These are phyloP conservation scores for Sporothrix brunneoviolacea DNA, from an alignment of 2,329 filamentous ascomycete species.

Conservation along the genomic window DNA sequence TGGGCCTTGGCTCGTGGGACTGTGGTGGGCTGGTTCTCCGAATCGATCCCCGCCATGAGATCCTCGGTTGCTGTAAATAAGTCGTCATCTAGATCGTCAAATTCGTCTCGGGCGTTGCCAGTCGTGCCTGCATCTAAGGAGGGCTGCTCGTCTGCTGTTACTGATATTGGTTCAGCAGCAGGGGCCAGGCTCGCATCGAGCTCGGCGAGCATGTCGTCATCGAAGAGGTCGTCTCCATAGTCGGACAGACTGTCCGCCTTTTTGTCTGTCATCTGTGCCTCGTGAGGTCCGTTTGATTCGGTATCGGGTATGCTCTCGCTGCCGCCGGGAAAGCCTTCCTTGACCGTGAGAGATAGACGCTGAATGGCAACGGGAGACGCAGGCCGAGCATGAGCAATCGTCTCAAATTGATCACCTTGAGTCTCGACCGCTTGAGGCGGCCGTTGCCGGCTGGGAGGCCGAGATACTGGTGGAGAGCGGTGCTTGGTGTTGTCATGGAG, in stretches of 20 bases:
- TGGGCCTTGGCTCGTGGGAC: not conserved
- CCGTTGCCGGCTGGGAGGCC: conserved; percentile 28
- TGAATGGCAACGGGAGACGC: not conserved
- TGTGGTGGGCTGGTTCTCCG: conserved; percentile 10
- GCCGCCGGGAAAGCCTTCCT: conserved; percentile 23
- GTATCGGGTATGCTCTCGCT: conserved; percentile 6
- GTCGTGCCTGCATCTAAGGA: not conserved
- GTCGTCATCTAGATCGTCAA: conserved; percentile 56
- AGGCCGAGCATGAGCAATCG: not conserved
- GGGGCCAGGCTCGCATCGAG: conserved; percentile 39
- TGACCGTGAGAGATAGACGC: not conserved
- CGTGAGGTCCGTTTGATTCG: not conserved
- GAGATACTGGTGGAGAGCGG: not conserved
- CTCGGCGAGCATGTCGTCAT: conserved; percentile 53
- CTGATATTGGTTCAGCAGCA: not conserved
- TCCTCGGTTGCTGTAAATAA: conserved; percentile 43
- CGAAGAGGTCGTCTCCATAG: conserved; percentile 47
- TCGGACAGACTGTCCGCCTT: conserved; percentile 32
- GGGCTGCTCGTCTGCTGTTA: not conserved
- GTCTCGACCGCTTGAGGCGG: not conserved
- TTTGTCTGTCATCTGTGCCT: not conserved
- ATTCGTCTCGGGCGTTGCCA: conserved; percentile 37
- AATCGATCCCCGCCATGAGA: conserved; percentile 31
- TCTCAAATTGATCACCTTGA: not conserved
- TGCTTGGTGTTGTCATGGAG: not conserved